Evolutionary conservation across 306 rosid species (phyloP).

Genomic region (Cyclanthera cordifolia): DNA sequence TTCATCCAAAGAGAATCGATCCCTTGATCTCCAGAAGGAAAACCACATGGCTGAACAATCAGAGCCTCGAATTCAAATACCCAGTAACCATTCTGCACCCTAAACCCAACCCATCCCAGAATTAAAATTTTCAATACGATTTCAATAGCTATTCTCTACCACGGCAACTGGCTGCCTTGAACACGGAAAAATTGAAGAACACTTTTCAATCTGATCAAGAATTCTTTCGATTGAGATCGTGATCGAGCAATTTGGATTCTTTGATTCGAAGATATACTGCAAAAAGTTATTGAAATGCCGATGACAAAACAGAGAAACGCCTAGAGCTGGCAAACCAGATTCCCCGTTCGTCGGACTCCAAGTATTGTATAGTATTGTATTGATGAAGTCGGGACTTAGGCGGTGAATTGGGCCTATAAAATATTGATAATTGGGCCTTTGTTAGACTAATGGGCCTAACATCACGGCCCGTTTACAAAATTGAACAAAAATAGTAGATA

Average conservation of each 20-base stretch:
- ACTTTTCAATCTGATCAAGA: constrained; percentile 7
- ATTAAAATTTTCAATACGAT: neutral
- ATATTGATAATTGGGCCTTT: too few relatives aligned
- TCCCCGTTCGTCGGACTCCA: neutral
- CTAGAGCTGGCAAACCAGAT: neutral
- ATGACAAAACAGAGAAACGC: constrained; percentile 4
- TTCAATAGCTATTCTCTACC: neutral
- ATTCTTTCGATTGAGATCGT: neutral
- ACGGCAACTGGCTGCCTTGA: neutral
- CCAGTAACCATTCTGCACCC: constrained; percentile 20
- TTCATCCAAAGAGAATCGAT: constrained; percentile 75
- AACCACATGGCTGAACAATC: constrained; percentile 69
- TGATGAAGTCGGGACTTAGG: too few relatives aligned
- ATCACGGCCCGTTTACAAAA: too few relatives aligned
- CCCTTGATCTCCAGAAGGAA: constrained; percentile 77
- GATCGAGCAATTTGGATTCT: neutral
- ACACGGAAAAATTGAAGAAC: neutral
- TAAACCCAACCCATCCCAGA: neutral
- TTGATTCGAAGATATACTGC: neutral
- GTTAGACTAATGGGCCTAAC: too few relatives aligned
- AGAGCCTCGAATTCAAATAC: constrained; percentile 22
- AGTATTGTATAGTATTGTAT: too few relatives aligned
- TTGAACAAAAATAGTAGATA: too few relatives aligned
- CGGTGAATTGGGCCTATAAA: too few relatives aligned
- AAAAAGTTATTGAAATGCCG: neutral